Evolutionary conservation across 1,284 basidiomycete species (phyloP), one percentile per base, ranked within the genome.

Genomic region (Tilletia indica): DNA sequence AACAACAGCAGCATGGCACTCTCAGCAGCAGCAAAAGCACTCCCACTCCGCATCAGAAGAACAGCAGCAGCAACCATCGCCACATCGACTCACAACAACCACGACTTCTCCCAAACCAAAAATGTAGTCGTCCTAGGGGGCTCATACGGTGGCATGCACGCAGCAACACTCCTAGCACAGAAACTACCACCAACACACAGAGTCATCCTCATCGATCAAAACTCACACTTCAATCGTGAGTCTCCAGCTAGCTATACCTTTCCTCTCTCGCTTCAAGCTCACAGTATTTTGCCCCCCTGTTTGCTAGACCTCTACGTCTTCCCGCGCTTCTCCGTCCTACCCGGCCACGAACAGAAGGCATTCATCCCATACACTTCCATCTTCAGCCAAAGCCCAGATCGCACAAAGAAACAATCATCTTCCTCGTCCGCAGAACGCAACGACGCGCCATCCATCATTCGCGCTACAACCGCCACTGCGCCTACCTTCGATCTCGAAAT

Each of bases 341-440:
- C 89, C 5, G 88, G 88, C 42, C 89, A 91, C 78, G 90, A 91
- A 83, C 89, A 91, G 85, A 91, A 91, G 86, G 89, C 90, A 21
- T 90, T 89, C 88, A 81, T 85, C 85, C 86, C 78, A 0, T 88
- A 86, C 80, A 76, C 80, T 16, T 78, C 76, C 74, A 92, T 95
- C 90, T 94, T 92, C 87, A 93, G 94, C 86, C 88, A 92, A 73
- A 88, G 92, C 9, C 89, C 90, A 77, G 31, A 36, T 74, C 61
- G 90, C 2, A 48, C n/a, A 21, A 6, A 11, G 25, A 39, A 12
- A 14, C 34, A 14, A 36, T 16, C 51, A 54, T n/a, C 51, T 2
- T 8, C 11, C 51, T 21, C 19, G 47, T 19, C 19, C 8, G 25
- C 19, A 42, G 45, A 67, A 5, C 34, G 64, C 64, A 45, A 4